Evolutionary conservation across 2,329 filamentous ascomycete genomes (phyloP).

Genomic region (Neocatenulostroma microsporum): DNA sequence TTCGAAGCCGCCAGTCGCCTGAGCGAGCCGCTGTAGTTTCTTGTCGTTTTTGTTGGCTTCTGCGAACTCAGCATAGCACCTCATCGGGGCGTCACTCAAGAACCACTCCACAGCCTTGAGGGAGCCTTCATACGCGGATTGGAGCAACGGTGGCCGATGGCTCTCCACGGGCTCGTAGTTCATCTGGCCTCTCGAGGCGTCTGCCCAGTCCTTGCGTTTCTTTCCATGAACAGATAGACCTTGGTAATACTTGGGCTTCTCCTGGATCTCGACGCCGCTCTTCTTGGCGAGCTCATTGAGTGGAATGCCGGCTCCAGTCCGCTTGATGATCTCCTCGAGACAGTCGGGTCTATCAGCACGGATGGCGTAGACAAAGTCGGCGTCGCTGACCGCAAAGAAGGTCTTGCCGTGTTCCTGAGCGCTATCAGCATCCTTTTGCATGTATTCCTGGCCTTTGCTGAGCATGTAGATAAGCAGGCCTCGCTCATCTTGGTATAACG

Average conservation of each 20-base stretch:
- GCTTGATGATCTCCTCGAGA: conserved; percentile 57
- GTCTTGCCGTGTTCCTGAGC: conserved; percentile 12
- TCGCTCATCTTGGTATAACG: conserved; percentile 44
- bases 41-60: conserved; percentile 54
- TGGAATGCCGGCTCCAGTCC: conserved; percentile 61
- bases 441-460: conserved; percentile 45
- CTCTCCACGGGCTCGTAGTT: conserved; percentile 14
- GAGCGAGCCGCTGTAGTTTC: conserved; percentile 53
- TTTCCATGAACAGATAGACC: conserved; percentile 68
- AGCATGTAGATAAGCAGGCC: conserved; percentile 51
- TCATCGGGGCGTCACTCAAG: conserved; percentile 59
- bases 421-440: conserved; percentile 15
- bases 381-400: conserved; percentile 19
- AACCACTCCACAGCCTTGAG: conserved; percentile 72
- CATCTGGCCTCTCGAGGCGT: conserved; percentile 44
- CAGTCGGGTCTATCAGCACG: conserved; percentile 46
- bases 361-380: conserved; percentile 37
- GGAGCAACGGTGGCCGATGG: conserved; percentile 52
- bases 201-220: conserved; percentile 68
- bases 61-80: conserved; percentile 62
- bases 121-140: conserved; percentile 50
- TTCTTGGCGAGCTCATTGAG: conserved; percentile 59
- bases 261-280: conserved; percentile 52
- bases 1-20: conserved; percentile 56
- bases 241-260: conserved; percentile 66